A percentile compares a stretch with the other conserved stretches of the same genome.
phyloP scores from a whole-genome alignment of 2,329 filamentous ascomycete genomes.

The Hypoxylon sp. region DNA sequence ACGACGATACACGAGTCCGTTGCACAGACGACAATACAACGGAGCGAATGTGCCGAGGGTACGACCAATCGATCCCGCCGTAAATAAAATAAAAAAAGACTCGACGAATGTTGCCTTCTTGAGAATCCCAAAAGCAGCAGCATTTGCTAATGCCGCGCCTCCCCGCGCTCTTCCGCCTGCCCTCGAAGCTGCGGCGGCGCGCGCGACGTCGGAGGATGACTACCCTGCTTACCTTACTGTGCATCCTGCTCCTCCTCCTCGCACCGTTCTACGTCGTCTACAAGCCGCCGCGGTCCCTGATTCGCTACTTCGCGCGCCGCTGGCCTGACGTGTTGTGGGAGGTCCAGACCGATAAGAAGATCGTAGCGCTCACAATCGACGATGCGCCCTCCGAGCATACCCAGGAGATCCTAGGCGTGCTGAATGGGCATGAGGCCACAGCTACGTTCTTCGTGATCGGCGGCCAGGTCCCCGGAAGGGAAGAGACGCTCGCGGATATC shows the following conservation, averaged over 20 bases:
- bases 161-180: slow-evolving; percentile 66
- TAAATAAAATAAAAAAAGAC: background rate
- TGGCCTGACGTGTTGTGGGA: slow-evolving; percentile 88
- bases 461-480: slow-evolving; percentile 72
- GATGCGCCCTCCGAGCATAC: slow-evolving; percentile 85
- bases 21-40: slow-evolving; percentile 2
- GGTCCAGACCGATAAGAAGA: slow-evolving; percentile 67
- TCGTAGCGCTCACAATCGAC: slow-evolving; percentile 88
- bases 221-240: slow-evolving; percentile 62
- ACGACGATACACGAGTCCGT: slow-evolving; percentile 16
- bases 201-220: slow-evolving; percentile 71
- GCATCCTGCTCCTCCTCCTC: slow-evolving; percentile 53
- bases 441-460: slow-evolving; percentile 95
- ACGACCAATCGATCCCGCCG: slow-evolving; percentile 1
- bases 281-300: slow-evolving; percentile 80
- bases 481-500: slow-evolving; percentile 68
- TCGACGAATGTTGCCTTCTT: slow-evolving; percentile 33
- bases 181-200: slow-evolving; percentile 68
- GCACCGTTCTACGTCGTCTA: slow-evolving; percentile 77
- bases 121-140: slow-evolving; percentile 3
- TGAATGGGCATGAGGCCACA: slow-evolving; percentile 74
- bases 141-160: slow-evolving; percentile 50
- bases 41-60: slow-evolving; percentile 15
- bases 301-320: slow-evolving; percentile 75
- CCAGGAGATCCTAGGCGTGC: slow-evolving; percentile 73